Base-by-base conservation (phyloP, 2,329 filamentous ascomycete species). In the Talaromyces verruculosus region DNA sequence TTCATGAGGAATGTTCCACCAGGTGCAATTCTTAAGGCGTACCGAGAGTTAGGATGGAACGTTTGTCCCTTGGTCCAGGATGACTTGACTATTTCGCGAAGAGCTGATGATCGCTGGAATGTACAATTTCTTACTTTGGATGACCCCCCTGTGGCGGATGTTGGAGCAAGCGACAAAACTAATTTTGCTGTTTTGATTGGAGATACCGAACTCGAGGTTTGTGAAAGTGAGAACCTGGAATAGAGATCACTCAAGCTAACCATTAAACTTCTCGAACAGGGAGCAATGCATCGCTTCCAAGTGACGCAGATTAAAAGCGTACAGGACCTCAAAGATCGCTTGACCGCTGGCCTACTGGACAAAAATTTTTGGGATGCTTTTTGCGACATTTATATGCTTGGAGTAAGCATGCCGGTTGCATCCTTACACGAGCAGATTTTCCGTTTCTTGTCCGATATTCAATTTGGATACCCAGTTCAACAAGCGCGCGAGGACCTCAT, bases 391-490 rank as follows among this genome's bases (percentile, higher is more conserved):
- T 60, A 60, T 60, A 45, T 22, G 35, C 35, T 60, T n/a, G 37
- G 43, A 15, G 37, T 22, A 43, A 41, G 11, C 13, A 45, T 45
- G 17, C 39, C 39, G 19, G 5, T 45, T 25, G 39, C 35, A 43
- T 30, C 22, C 15, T 45, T 60, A 17, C 57, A 60, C 25, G 13
- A 60, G 57, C 39, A 41, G 5, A 28, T 60, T n/a, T 60, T 60
- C 22, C 57, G 39, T 17, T 60, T 60, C 22, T 10, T 45, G 57
- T 43, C 57, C 35, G 57, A 60, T 19, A 28, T 41, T n/a, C 57
- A 60, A 17, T 60, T 60, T 45, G 57, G 57, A n/a, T 60, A 60
- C 25, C 57, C 57, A 15, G 39, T 60, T 10, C 37, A 60, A 25
- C 19, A 41, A 43, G 35, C 57, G 19, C 57, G 57, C 22, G 22